These are phyloP conservation scores for Fusarium praegraminearum DNA, from an alignment of 2,329 filamentous ascomycete genomes.

Conservation along the genomic window DNA sequence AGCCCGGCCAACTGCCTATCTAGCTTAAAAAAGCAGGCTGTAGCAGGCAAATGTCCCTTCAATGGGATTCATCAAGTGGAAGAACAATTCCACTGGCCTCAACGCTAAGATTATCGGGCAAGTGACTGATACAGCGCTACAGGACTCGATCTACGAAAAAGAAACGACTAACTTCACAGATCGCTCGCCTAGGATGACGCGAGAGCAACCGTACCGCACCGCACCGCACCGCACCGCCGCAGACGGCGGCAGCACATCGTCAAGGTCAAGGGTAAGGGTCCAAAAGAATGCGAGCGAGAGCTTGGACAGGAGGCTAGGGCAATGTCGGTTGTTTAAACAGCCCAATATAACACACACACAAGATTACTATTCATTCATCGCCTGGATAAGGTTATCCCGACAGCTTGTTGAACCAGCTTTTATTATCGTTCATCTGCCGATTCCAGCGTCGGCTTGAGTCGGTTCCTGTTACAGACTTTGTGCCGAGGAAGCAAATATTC, in stretches of 20 bases:
- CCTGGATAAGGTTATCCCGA: slow-evolving; percentile 9
- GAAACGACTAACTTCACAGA: slow-evolving; percentile 33
- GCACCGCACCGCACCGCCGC: slow-evolving; percentile 7
- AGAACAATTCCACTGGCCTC: slow-evolving; percentile 23
- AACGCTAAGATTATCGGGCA: slow-evolving; percentile 31
- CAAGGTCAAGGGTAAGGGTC: slow-evolving; percentile 15
- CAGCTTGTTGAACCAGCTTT: slow-evolving; percentile 7
- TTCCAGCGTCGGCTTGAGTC: slow-evolving; percentile 19
- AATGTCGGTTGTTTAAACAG: slow-evolving; percentile 10
- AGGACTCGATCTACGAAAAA: slow-evolving; percentile 27
- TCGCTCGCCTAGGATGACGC: slow-evolving; percentile 35
- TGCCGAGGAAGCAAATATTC: background rate
- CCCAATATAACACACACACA: slow-evolving; percentile 6
- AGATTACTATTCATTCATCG: slow-evolving; percentile 21
- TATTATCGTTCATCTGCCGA: slow-evolving; percentile 4
- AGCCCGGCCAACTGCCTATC: slow-evolving; percentile 18
- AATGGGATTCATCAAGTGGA: slow-evolving; percentile 28
- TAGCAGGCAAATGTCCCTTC: slow-evolving; percentile 27
- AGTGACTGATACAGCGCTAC: slow-evolving; percentile 5
- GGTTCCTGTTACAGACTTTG: background rate
- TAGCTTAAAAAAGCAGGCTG: slow-evolving; percentile 9
- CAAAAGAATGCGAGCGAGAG: background rate
- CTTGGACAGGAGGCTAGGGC: slow-evolving; percentile 20
- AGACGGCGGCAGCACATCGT: slow-evolving; percentile 19
- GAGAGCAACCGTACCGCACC: slow-evolving; percentile 10